These are phyloP conservation scores for Rhizopus sp. DNA, from an alignment of 371 early-diverging fungal genomes.

Conservation along the genomic window DNA sequence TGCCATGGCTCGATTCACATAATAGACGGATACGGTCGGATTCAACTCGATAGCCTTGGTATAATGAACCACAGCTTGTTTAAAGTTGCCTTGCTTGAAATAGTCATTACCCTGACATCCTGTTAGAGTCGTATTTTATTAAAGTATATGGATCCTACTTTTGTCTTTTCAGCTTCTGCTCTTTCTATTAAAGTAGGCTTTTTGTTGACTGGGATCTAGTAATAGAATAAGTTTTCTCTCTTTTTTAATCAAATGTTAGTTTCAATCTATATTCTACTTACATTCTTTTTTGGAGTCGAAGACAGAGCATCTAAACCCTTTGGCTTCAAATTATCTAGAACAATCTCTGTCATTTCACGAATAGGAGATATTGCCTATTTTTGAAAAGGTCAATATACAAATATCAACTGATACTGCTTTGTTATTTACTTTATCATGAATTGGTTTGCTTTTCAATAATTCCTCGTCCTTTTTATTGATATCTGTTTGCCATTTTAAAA, in stretches of 20 bases:
- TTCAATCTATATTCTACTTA: not conserved
- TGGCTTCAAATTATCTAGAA: slow-evolving; percentile 19
- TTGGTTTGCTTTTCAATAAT: slow-evolving; percentile 20
- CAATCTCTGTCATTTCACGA: slow-evolving; percentile 15
- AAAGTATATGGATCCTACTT: slow-evolving; percentile 35
- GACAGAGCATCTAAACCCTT: slow-evolving; percentile 12
- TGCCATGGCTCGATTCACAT: slow-evolving; percentile 87
- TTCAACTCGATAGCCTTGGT: slow-evolving; percentile 70
- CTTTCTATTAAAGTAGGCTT: slow-evolving; percentile 28
- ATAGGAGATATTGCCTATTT: slow-evolving; percentile 21
- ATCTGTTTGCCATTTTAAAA: slow-evolving; percentile 25
- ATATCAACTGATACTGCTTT: not conserved
- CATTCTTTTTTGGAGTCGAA: not conserved
- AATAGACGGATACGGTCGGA: slow-evolving; percentile 60
- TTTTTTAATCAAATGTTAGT: not conserved
- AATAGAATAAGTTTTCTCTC: not conserved
- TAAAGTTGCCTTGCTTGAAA: slow-evolving; percentile 68
- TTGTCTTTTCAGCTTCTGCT: slow-evolving; percentile 64
- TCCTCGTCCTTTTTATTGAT: slow-evolving; percentile 21
- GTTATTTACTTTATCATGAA: slow-evolving; percentile 24
- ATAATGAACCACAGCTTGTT: slow-evolving; percentile 71
- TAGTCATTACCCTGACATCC: slow-evolving; percentile 70
- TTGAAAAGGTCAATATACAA: not conserved
- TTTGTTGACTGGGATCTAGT: not conserved
- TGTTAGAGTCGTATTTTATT: not conserved